Percentiles rank a stretch among this genome's conserved stretches.
Conservation (phyloP, 2,329 filamentous ascomycete species). For the Plenodomus lindquistii region DNA sequence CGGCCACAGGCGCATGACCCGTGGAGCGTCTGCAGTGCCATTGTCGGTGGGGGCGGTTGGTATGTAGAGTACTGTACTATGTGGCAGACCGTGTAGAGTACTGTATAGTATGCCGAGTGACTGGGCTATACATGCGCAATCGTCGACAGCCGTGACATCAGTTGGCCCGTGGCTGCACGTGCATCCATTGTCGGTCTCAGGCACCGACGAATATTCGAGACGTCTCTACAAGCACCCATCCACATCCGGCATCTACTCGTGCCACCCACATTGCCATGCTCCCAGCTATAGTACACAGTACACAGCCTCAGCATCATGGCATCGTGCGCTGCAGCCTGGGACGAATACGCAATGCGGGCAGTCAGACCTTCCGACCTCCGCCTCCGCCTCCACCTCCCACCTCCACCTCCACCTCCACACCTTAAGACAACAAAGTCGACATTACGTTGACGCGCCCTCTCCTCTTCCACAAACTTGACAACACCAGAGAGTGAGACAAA, state of each 20-base stretch:
- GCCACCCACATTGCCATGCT: no score
- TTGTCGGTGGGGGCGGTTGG: no score
- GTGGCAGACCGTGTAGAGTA: no score
- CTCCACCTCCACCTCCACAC: not conserved
- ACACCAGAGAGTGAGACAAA: not conserved
- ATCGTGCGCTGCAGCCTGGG: not conserved
- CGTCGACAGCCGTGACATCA: not conserved
- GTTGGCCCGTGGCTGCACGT: not conserved
- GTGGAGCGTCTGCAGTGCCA: conserved; percentile 59
- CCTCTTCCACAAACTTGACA: not conserved
- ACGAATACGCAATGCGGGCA: not conserved
- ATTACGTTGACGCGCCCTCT: not conserved
- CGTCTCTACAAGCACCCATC: not conserved
- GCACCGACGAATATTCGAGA: not conserved
- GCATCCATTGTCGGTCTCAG: not conserved
- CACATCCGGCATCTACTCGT: not conserved
- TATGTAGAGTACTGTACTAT: no score
- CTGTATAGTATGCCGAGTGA: no score
- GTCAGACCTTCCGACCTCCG: not conserved
- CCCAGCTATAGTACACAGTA: no score
- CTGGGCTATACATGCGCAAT: no score
- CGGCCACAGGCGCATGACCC: conserved; percentile 85
- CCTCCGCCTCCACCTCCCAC: no score
- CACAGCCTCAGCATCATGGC: not conserved
- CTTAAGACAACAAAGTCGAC: not conserved